Percentiles rank a stretch among this genome's conserved stretches.
These are phyloP conservation scores for Nicotiana tabacum DNA, from an alignment of 257 asterid genomes.

Conservation along the genomic window DNA sequence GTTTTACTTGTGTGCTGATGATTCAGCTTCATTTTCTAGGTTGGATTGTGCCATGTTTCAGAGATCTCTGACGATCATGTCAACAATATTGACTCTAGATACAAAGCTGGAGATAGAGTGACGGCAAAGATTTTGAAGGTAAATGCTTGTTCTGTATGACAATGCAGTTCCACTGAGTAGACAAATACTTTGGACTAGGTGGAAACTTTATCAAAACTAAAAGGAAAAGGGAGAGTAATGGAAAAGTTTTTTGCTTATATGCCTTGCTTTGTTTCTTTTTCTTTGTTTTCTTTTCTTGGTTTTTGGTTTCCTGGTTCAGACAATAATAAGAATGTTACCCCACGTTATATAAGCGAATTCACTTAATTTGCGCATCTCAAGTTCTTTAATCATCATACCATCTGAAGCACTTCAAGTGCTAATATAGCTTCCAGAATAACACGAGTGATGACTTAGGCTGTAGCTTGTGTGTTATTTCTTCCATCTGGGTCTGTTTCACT, in stretches of 20 bases:
- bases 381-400: not conserved
- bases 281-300: not conserved
- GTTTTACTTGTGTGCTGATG: constrained; percentile 16
- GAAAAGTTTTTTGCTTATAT: not conserved
- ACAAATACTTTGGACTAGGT: not conserved
- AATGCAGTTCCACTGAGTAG: not conserved
- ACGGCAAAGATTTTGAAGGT: constrained; percentile 84
- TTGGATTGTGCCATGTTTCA: constrained; percentile 92
- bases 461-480: not conserved
- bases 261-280: not conserved
- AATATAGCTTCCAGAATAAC: not conserved
- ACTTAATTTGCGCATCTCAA: not conserved
- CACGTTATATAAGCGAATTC: not conserved
- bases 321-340: not conserved
- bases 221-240: not conserved
- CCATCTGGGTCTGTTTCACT: not conserved
- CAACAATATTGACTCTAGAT: constrained; percentile 42
- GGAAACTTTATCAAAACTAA: not conserved
- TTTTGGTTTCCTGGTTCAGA: not conserved
- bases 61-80: constrained; percentile 77
- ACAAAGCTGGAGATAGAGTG: constrained; percentile 72
- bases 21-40: constrained; percentile 42
- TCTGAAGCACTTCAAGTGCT: not conserved
- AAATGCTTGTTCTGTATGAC: constrained; percentile 18
- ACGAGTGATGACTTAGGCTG: not conserved